A percentile compares a stretch with the other conserved stretches of the same genome.
These are phyloP conservation scores for Glycine latifolia DNA, from an alignment of 306 rosid species.

Conservation along the genomic window DNA sequence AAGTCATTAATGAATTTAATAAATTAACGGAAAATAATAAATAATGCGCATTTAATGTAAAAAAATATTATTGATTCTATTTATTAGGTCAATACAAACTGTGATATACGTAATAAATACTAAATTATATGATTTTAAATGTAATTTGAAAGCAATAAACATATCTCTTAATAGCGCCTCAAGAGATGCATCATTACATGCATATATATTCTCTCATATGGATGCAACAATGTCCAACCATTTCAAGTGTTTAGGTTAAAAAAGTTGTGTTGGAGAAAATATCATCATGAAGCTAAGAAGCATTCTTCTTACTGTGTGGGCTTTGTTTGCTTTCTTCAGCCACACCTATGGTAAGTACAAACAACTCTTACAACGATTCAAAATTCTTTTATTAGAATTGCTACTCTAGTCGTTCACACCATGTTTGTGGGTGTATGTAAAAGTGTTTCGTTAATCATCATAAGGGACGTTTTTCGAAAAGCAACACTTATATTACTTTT, in stretches of 20 bases:
- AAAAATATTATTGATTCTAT: no score
- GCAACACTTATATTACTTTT: no score
- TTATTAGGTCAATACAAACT: background rate
- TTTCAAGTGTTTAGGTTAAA: background rate
- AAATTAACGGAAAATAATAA: no score
- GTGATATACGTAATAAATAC: background rate
- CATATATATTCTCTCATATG: background rate
- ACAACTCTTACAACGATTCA: no score
- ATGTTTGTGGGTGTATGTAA: background rate
- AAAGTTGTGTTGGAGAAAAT: background rate
- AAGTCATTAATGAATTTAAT: no score
- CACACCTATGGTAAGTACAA: background rate
- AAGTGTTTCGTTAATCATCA: background rate
- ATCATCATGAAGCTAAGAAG: background rate
- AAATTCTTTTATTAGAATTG: background rate
- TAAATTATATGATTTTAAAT: no score
- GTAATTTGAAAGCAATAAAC: background rate
- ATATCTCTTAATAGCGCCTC: background rate
- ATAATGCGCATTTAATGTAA: no score
- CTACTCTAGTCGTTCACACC: background rate
- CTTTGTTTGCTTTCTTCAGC: constrained; percentile 2
- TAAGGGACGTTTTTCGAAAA: no score
- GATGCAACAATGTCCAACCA: background rate
- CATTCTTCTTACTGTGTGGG: background rate
- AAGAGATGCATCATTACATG: background rate